Evolutionary conservation across 2,329 filamentous ascomycete genomes (phyloP), one percentile per base, ranked within the genome.

Genomic region (Neonectria ditissima): DNA sequence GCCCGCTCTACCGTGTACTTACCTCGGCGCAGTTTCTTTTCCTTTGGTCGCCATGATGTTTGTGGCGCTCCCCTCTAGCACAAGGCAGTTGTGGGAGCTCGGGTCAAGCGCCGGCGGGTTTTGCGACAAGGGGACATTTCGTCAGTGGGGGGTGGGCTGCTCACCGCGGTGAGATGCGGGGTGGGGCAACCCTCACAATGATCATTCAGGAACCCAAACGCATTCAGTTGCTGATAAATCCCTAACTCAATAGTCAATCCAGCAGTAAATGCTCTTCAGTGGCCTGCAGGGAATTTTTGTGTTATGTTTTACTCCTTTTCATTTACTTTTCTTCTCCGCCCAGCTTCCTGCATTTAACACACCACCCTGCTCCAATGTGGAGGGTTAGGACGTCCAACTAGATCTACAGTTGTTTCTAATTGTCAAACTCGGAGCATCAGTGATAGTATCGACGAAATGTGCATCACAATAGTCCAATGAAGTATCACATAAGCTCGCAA

Each of bases 1-100:
- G 13, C 26, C 48, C 24, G 7, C n/a, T 52, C 30, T 47, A 9
- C 53, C 13, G 5, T 30, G 20, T 10, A 9, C 74, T 75, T 68
- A 80, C 81, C 76, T 77, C 63, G 74, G 50, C 34, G 69, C 76
- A 56, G 71, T 59, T 62, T 76, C 75, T 68, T 82, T 83, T 58
- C 74, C 80, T 75, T 79, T 76, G 70, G 75, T 80, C 44, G 80
- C 78, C 81, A 83, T 83, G 13, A 65, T 78, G 67, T 66, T 65
- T 58, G 57, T 70, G 51, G 69, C 62, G 55, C 56, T 67, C 62
- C 58, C 66, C 48, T 70, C 62, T 58, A 55, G 61, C 60, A 66
- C 64, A 65, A 60, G 59, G 59, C 68, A 64, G 66, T 59, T 68
- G 63, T 63, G 58, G 63, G 66, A 73, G 68, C 69, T 74, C 62